Evolutionary conservation across 2,329 filamentous ascomycete genomes (phyloP).

Genomic region (Stachybotrys elegans): DNA sequence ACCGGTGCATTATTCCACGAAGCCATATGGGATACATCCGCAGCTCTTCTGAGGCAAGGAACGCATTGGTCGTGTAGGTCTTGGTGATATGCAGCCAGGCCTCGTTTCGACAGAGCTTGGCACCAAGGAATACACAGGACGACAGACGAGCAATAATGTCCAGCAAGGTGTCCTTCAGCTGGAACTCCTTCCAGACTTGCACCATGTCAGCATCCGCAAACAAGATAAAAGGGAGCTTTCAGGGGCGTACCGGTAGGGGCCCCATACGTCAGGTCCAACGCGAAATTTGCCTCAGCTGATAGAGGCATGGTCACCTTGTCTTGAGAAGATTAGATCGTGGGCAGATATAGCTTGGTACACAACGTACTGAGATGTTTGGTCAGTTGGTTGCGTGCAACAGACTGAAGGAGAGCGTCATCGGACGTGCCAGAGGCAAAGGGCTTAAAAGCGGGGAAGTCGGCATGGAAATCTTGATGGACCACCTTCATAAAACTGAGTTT

Average conservation of each 20-base stretch:
- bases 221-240: no score
- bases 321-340: no score
- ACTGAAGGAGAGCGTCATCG: neutral
- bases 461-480: conserved; percentile 3
- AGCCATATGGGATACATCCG: conserved; percentile 37
- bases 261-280: neutral
- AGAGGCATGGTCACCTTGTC: neutral
- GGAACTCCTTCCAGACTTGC: neutral
- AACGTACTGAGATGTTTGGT: neutral
- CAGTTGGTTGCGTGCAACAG: neutral
- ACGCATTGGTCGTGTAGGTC: conserved; percentile 37
- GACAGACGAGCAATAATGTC: neutral
- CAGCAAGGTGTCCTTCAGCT: neutral
- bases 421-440: neutral
- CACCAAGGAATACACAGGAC: conserved; percentile 33
- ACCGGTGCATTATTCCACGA: conserved; percentile 41
- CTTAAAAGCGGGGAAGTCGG: conserved; percentile 2
- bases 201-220: no score
- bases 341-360: neutral
- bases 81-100: conserved; percentile 40
- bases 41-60: conserved; percentile 22
- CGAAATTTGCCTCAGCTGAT: neutral
- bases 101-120: conserved; percentile 32
- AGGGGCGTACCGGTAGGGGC: neutral
- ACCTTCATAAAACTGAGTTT: conserved; percentile 1